Evolutionary conservation across 345 rosid genomes (phyloP), one percentile per base, ranked within the genome.

Genomic region (Gossypium raimondii): DNA sequence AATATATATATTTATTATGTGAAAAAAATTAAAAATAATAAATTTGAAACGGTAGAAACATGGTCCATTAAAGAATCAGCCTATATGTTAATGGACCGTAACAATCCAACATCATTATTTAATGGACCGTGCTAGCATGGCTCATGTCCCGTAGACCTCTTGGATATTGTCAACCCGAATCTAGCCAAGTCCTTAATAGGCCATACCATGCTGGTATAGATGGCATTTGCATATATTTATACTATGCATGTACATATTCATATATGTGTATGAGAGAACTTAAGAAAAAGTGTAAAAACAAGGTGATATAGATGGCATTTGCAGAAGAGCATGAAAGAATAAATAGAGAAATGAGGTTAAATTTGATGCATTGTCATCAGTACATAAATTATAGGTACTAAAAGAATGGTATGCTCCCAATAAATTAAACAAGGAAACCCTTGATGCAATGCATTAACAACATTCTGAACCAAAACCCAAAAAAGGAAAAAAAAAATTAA

Each of bases 371-470:
- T 77, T 71, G 67, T 56, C 76, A 72, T 73, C 75, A 66, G 73
- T 70, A 75, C 78, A 79, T 83, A 78, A 80, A 75, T 73, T 76
- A 57, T 72, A 73, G 62, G 73, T 45, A 80, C 1, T 62, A 53
- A 87, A 87, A 85, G 88, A 87, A 85, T 87, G 84, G 63, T 18
- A 69, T 55, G 41, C 41, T 76, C 76, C 81, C 75, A 70, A 80
- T 59, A 73, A 78, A 79, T 66, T 78, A 73, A 83, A 68, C 65
- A 78, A 52, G 67, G 65, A 74, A 65, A 65, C 71, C 65, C 58
- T 11, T 6, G 77, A 27, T 65, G 76, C 74, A 77, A 34, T 64
- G 78, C 72, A 78, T 29, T 47, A 64, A 47, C 67, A 74, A 62
- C 69, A 27, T 60, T 58, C 3, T 11, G 69, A 47, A 75, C 64